These are phyloP conservation scores for Wickerhamiella vanderwaltii DNA, from an alignment of 805 yeast species.

Conservation along the genomic window DNA sequence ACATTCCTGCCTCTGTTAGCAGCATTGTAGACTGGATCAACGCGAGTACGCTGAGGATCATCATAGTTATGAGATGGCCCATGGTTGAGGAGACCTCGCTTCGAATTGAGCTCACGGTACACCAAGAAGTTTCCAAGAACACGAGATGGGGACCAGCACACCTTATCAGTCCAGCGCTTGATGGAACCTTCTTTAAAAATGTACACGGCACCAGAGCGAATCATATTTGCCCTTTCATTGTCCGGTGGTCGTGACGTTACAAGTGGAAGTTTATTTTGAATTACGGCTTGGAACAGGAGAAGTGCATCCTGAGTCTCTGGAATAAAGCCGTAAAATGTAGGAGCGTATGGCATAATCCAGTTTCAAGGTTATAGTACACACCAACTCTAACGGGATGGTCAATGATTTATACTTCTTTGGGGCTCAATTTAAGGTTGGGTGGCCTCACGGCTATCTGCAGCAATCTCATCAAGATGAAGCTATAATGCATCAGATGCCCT, in stretches of 20 bases:
- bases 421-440: not conserved
- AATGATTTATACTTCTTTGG: conserved; percentile 2
- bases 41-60: conserved; percentile 2
- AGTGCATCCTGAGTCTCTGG: conserved; percentile 77
- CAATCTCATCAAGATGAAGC: conserved; percentile 8
- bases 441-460: conserved; percentile 6
- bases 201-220: conserved; percentile 67
- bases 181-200: conserved; percentile 82
- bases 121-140: conserved; percentile 76
- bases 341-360: conserved; percentile 26
- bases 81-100: not conserved
- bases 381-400: conserved; percentile 1
- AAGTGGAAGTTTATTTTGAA: conserved; percentile 45
- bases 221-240: conserved; percentile 52
- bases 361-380: conserved; percentile 3
- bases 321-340: conserved; percentile 65
- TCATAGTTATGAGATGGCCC: not conserved
- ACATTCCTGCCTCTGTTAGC: conserved; percentile 9
- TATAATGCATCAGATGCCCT: not conserved
- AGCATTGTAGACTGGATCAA: conserved; percentile 5
- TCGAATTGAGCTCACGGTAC: conserved; percentile 47
- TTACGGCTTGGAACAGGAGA: conserved; percentile 64
- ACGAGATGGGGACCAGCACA: conserved; percentile 85
- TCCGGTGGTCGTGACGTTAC: conserved; percentile 76
- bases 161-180: conserved; percentile 95